A percentile compares a stretch with the other conserved stretches of the same genome.
Evolutionary conservation across 1,139 yeast species (phyloP).

Genomic region (Pichiaceae sp.): DNA sequence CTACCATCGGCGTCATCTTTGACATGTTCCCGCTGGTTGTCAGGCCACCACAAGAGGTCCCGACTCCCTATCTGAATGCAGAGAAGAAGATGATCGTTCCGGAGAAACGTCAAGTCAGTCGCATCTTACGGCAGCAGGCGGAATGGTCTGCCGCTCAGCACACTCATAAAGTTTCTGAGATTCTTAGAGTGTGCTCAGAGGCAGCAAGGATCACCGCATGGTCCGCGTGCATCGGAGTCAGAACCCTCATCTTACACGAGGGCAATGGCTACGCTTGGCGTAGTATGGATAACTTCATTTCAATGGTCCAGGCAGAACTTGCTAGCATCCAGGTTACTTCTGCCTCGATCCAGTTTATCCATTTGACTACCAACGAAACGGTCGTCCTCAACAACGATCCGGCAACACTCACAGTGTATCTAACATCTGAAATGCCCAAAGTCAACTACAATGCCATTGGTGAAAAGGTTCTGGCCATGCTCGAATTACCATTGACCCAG

Average conservation of each 20-base stretch:
- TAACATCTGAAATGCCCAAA: neutral
- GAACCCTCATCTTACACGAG: constrained; percentile 18
- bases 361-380: neutral
- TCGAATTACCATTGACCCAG: neutral
- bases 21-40: constrained; percentile 20
- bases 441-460: neutral
- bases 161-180: constrained; percentile 34
- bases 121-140: constrained; percentile 25
- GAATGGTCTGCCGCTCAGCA: constrained; percentile 32
- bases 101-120: constrained; percentile 25
- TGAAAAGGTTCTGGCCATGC: neutral
- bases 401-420: neutral
- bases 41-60: constrained; percentile 32
- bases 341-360: neutral
- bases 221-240: constrained; percentile 22
- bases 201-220: constrained; percentile 33
- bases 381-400: no score
- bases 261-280: constrained; percentile 20
- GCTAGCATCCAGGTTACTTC: neutral
- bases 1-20: constrained; percentile 15
- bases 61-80: constrained; percentile 34
- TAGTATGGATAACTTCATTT: constrained; percentile 12
- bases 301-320: constrained; percentile 18
- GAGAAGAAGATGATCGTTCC: constrained; percentile 32
- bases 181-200: constrained; percentile 29